Evolutionary conservation across 495 filamentous ascomycete species (phyloP).

Genomic region (Xylaria palmicola): DNA sequence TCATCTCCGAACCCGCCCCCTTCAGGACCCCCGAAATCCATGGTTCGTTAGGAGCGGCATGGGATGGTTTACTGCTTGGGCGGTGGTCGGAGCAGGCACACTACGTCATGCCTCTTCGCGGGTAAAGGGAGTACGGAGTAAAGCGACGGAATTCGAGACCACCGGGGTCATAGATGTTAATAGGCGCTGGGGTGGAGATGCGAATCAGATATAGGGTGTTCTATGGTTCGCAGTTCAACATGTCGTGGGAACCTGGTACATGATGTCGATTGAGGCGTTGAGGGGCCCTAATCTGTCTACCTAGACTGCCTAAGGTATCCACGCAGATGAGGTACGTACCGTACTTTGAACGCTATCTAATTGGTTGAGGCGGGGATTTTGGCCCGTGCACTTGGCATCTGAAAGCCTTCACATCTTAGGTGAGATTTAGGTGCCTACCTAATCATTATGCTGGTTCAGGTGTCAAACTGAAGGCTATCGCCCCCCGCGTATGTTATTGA

Average conservation of each 20-base stretch:
- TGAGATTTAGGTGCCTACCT: background rate
- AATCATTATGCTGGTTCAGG: too few species aligned
- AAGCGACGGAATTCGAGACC: background rate
- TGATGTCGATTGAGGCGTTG: background rate
- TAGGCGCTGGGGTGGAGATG: background rate
- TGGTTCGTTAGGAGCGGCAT: constrained; percentile 38
- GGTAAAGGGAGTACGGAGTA: too few species aligned
- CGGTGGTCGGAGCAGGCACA: constrained; percentile 14
- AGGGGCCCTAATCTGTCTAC: background rate
- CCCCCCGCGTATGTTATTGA: too few species aligned
- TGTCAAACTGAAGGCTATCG: too few species aligned
- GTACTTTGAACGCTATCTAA: background rate
- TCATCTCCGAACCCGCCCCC: constrained; percentile 47
- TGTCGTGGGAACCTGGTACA: background rate
- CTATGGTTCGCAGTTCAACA: background rate
- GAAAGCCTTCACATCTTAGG: too few species aligned
- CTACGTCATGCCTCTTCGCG: constrained; percentile 21
- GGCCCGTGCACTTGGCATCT: background rate
- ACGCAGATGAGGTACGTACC: too few species aligned
- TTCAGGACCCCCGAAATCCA: constrained; percentile 58
- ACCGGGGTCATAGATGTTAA: too few species aligned
- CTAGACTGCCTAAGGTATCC: background rate
- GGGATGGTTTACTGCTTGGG: constrained; percentile 21
- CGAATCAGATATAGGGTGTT: background rate
- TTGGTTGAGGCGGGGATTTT: background rate